Evolutionary conservation across 768 basidiomycete species (phyloP).

Genomic region (Crucibulum laeve): DNA sequence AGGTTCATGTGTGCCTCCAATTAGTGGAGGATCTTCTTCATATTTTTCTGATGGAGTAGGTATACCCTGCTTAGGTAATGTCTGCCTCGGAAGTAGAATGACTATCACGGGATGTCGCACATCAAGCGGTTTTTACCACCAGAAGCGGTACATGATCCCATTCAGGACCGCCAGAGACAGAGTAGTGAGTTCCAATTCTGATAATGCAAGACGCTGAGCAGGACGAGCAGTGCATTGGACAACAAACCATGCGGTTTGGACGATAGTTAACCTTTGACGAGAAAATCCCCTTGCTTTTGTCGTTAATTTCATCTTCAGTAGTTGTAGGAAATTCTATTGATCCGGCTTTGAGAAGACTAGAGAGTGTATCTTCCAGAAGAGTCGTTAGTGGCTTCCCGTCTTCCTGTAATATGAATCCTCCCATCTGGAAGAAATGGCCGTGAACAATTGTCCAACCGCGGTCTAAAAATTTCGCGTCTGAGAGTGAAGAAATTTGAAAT

Average conservation of each 20-base stretch:
- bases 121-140: slow-evolving; percentile 30
- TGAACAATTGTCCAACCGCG: slow-evolving; percentile 7
- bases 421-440: slow-evolving; percentile 11
- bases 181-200: slow-evolving; percentile 25
- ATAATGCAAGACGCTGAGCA: slow-evolving; percentile 13
- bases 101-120: slow-evolving; percentile 14
- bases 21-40: too few species aligned
- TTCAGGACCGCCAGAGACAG: slow-evolving; percentile 21
- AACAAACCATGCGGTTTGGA: slow-evolving; percentile 25
- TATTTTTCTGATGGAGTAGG: too few species aligned
- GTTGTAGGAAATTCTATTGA: background rate
- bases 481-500: background rate
- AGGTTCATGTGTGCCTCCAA: too few species aligned
- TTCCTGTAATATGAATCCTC: slow-evolving; percentile 10
- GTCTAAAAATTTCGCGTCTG: background rate
- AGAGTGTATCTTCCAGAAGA: background rate
- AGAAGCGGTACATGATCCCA: slow-evolving; percentile 17
- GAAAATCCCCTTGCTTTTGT: slow-evolving; percentile 17
- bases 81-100: slow-evolving; percentile 11
- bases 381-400: background rate
- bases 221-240: slow-evolving; percentile 17
- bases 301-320: slow-evolving; percentile 5
- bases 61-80: background rate
- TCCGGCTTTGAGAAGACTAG: background rate
- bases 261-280: slow-evolving; percentile 21